Percentiles rank a stretch among this genome's conserved stretches.
Evolutionary conservation across 179 eudicot species (phyloP).

Genomic region (Heliamphora ciliata): DNA sequence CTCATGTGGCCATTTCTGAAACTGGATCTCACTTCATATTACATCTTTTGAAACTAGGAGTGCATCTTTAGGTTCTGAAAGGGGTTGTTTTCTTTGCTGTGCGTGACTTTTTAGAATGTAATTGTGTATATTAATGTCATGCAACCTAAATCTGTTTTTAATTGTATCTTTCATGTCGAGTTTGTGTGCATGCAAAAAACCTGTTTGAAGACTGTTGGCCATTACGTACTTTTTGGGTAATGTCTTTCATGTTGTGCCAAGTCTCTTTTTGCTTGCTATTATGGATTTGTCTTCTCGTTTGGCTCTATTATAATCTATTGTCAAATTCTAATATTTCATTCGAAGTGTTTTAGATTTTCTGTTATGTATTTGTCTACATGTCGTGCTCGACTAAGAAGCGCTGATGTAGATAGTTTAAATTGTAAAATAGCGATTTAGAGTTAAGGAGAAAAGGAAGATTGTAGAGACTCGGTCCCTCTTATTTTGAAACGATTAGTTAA

Average conservation of each 20-base stretch:
- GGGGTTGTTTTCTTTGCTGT: not conserved
- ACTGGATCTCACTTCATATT: not conserved
- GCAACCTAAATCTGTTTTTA: not conserved
- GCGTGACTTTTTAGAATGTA: not conserved
- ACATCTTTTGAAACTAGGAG: constrained; percentile 6
- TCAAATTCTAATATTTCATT: too few species aligned
- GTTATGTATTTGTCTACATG: too few species aligned
- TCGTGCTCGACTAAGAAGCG: too few species aligned
- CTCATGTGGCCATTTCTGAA: not conserved
- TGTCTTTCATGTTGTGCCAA: not conserved
- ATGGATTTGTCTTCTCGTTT: not conserved
- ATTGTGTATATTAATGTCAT: not conserved
- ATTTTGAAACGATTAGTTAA: too few species aligned
- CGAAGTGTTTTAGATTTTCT: too few species aligned
- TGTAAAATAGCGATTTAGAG: too few species aligned
- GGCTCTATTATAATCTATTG: too few species aligned
- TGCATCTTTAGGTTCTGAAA: not conserved
- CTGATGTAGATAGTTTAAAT: too few species aligned
- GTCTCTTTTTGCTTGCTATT: not conserved
- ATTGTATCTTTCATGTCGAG: not conserved
- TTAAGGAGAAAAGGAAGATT: too few species aligned
- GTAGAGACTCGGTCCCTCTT: too few species aligned
- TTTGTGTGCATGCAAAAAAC: not conserved
- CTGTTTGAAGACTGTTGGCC: not conserved
- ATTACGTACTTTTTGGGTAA: not conserved